Evolutionary conservation across 352 stramenopile species (phyloP).

Genomic region (Pythium periplocum): DNA sequence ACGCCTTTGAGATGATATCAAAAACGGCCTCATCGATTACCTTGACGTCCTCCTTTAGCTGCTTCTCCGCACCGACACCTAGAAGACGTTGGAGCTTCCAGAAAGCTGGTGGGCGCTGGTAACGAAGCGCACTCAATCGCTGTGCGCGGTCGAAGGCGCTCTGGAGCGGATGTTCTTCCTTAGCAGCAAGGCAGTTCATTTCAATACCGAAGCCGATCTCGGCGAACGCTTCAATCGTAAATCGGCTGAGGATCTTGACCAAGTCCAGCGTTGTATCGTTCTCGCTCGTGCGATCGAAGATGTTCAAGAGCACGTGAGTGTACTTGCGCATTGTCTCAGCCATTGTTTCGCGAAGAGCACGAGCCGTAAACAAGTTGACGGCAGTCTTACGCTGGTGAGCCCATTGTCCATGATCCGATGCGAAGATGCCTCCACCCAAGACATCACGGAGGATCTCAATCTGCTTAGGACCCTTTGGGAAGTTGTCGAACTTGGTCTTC

Average conservation of each 20-base stretch:
- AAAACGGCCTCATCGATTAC: conserved; percentile 38
- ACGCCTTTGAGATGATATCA: conserved; percentile 30
- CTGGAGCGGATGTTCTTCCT: conserved; percentile 46
- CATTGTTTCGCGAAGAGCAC: conserved; percentile 46
- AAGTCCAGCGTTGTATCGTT: conserved; percentile 24
- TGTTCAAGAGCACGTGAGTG: conserved; percentile 18
- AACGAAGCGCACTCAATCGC: conserved; percentile 18
- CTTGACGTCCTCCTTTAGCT: conserved; percentile 26
- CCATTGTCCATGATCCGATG: conserved; percentile 47
- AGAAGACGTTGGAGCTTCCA: conserved; percentile 36
- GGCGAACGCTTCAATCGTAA: conserved; percentile 45
- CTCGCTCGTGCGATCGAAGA: conserved; percentile 15
- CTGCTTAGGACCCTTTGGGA: conserved; percentile 43
- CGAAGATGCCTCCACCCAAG: conserved; percentile 65
- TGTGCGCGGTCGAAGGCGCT: conserved; percentile 33
- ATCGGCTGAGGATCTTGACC: conserved; percentile 30
- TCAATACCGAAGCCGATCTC: conserved; percentile 51
- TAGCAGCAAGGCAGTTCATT: conserved; percentile 31
- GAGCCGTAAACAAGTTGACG: conserved; percentile 79
- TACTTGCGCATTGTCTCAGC: conserved; percentile 25
- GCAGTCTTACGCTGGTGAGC: conserved; percentile 65
- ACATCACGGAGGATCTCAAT: conserved; percentile 21
- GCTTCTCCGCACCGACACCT: conserved; percentile 20
- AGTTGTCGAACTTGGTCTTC: conserved; percentile 49
- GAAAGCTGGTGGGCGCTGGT: conserved; percentile 29